Percentiles rank a stretch among this genome's conserved stretches.
These are phyloP conservation scores for Eucalyptus shirleyi DNA, from an alignment of 345 rosid species.

Conservation along the genomic window DNA sequence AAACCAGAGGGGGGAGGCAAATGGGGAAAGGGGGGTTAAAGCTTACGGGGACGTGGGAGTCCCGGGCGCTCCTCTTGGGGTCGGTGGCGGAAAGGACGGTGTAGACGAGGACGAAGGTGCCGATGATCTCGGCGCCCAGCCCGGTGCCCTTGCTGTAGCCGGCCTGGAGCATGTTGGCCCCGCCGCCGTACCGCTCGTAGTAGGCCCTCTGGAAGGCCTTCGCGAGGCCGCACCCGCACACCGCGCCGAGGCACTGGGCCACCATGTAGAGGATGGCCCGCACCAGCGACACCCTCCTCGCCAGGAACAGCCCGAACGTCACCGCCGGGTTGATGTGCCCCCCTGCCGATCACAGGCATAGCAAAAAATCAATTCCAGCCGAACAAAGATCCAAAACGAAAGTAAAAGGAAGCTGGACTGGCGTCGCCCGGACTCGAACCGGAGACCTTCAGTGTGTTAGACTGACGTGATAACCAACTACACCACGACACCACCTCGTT, in stretches of 20 bases:
- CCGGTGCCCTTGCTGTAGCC: conserved; percentile 60
- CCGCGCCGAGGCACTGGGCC: conserved; percentile 60
- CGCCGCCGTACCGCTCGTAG: conserved; percentile 44
- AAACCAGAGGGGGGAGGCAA: neutral
- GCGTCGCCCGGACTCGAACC: conserved; percentile 93
- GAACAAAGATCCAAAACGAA: neutral
- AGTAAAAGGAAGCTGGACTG: neutral
- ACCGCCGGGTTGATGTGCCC: conserved; percentile 74
- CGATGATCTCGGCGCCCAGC: conserved; percentile 53
- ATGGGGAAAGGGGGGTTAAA: neutral
- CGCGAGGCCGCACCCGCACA: conserved; percentile 56
- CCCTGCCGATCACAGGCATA: conserved; percentile 6
- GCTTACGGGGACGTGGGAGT: conserved; percentile 57
- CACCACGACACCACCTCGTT: conserved; percentile 66
- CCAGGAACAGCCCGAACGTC: conserved; percentile 56
- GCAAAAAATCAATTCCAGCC: neutral
- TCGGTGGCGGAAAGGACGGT: conserved; percentile 59
- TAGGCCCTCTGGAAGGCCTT: conserved; percentile 42
- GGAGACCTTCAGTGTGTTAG: conserved; percentile 98
- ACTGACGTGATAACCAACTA: conserved; percentile 99
- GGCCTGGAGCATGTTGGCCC: conserved; percentile 31
- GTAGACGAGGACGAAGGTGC: conserved; percentile 58
- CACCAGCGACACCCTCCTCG: conserved; percentile 41
- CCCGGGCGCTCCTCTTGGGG: conserved; percentile 53
- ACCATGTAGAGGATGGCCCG: conserved; percentile 51